These are phyloP conservation scores for Micractinium conductrix DNA, from an alignment of 139 green algal species.

Conservation along the genomic window DNA sequence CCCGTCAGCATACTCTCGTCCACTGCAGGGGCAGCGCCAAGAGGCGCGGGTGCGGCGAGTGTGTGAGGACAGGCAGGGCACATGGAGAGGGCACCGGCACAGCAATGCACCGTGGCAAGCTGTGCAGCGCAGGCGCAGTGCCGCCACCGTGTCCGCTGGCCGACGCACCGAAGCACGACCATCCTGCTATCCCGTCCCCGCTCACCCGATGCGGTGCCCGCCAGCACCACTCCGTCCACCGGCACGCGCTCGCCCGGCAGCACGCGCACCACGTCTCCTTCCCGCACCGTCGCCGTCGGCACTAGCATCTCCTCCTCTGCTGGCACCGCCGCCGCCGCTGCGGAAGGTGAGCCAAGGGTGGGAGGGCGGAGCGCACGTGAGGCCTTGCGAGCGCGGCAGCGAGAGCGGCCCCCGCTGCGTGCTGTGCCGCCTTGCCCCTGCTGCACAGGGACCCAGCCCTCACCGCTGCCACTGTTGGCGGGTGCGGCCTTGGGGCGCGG, in stretches of 20 bases:
- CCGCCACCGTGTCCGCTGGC: neutral
- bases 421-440: no score
- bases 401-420: no score
- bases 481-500: neutral
- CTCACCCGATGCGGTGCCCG: constrained; percentile 1
- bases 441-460: no score
- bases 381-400: no score
- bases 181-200: neutral
- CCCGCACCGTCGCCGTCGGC: constrained; percentile 51
- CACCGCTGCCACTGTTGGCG: neutral
- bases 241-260: constrained; percentile 91
- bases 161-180: neutral
- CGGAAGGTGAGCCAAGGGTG: no score
- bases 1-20: constrained; percentile 80
- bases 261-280: constrained; percentile 73
- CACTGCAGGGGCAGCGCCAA: neutral
- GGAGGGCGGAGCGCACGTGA: no score
- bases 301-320: constrained; percentile 58
- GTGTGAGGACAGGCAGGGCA: neutral
- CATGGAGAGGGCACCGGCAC: neutral
- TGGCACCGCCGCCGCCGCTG: neutral
- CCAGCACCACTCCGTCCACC: constrained; percentile 86
- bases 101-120: neutral
- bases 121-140: neutral
- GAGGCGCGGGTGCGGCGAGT: no score